Percentiles rank a stretch among this genome's conserved stretches.
phyloP scores from a whole-genome alignment of 768 basidiomycete genomes.

The Holtermanniella nyarrowii region DNA sequence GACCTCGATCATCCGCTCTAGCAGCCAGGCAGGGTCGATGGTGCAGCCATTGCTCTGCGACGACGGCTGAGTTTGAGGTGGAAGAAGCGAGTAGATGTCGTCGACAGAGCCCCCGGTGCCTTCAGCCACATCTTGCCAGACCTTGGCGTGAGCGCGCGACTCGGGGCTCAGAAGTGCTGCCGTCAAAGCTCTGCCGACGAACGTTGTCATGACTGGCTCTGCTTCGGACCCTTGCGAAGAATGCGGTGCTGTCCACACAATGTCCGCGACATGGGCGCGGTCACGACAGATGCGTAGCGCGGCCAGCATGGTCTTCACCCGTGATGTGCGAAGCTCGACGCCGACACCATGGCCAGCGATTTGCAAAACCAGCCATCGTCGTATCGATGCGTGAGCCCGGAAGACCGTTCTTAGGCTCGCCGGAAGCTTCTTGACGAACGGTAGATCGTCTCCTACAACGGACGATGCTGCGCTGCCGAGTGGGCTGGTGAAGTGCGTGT shows the following conservation, averaged over 20 bases:
- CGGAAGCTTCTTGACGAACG: background rate
- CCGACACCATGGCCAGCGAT: background rate
- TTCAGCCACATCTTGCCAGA: background rate
- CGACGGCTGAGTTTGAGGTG: background rate
- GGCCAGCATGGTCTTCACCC: background rate
- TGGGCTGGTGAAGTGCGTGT: background rate
- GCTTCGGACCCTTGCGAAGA: background rate
- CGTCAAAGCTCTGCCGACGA: background rate
- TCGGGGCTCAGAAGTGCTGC: background rate
- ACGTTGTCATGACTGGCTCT: background rate
- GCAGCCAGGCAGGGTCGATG: background rate
- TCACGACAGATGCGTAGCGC: background rate
- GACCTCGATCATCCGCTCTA: slow-evolving; percentile 1
- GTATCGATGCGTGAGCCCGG: background rate
- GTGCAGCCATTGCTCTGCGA: background rate
- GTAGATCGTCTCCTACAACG: background rate
- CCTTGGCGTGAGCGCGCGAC: background rate
- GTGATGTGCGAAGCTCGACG: background rate
- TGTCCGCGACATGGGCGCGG: background rate
- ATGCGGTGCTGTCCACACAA: background rate
- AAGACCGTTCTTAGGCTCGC: background rate
- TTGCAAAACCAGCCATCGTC: background rate
- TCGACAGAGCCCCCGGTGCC: background rate
- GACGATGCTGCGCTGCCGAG: background rate
- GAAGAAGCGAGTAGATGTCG: background rate